Evolutionary conservation across 495 filamentous ascomycete genomes (phyloP), one percentile per base, ranked within the genome.

Genomic region (Neurospora terricola): DNA sequence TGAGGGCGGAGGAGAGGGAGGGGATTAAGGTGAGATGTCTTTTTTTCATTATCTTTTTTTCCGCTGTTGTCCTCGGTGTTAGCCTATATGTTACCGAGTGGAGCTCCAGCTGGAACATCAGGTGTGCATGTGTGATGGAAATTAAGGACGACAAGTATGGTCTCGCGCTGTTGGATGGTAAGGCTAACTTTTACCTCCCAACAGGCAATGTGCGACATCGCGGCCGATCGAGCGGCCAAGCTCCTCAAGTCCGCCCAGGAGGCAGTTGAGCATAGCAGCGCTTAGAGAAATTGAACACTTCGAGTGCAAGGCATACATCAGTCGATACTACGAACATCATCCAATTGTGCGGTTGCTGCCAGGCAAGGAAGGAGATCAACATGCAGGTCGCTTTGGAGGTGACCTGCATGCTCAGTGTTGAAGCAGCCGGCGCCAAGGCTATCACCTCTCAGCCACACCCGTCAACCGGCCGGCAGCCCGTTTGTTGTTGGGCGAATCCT

Each of bases 11-110:
- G 81, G 87, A 92, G 75, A 79, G 80, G 74, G 93, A 91, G 76
- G 93, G 87, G 30, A 93, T 98, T 72, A 86, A 91, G 87, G 93
- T 96, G 79, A 72, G 85, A 70, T 69, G 12, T 70, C 2, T 59
- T n/a, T 69, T 39, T 16, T 14, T n/a, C n/a, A n/a, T n/a, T n/a
- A n/a, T n/a, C n/a, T n/a, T n/a, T n/a, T n/a, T n/a, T n/a, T n/a
- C n/a, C n/a, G n/a, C n/a, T n/a, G n/a, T n/a, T n/a, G n/a, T n/a
- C n/a, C n/a, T n/a, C n/a, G n/a, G n/a, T n/a, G n/a, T n/a, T n/a
- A n/a, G n/a, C n/a, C n/a, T n/a, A n/a, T n/a, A n/a, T n/a, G n/a
- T n/a, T n/a, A n/a, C n/a, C n/a, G n/a, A n/a, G n/a, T n/a, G n/a
- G n/a, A n/a, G n/a, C n/a, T n/a, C n/a, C n/a, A n/a, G n/a, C n/a